Conservation (phyloP, 441 rosid species). For the Kokia cookei region DNA sequence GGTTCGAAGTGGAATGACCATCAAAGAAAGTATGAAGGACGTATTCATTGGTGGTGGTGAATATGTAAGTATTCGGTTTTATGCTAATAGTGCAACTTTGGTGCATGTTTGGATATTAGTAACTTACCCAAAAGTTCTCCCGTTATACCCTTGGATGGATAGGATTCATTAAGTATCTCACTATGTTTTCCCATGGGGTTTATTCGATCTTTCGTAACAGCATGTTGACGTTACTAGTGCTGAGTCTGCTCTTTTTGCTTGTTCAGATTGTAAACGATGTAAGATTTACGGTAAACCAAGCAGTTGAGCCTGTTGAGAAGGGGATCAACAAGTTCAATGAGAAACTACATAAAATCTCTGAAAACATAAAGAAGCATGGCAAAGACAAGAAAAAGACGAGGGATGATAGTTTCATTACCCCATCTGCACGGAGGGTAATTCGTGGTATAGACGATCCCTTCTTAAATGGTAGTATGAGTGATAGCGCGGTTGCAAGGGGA, state of each 20-base stretch:
- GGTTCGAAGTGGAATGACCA: constrained; percentile 77
- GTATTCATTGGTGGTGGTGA: constrained; percentile 92
- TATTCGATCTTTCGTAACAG: too few species aligned
- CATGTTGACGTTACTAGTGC: background rate
- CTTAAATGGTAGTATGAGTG: constrained; percentile 86
- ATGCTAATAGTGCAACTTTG: background rate
- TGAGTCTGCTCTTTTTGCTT: constrained; percentile 16
- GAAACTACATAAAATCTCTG: constrained; percentile 84
- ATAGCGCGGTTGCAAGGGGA: constrained; percentile 60
- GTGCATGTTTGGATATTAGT: background rate
- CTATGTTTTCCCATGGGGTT: too few species aligned
- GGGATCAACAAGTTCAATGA: constrained; percentile 86
- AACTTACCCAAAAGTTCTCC: background rate
- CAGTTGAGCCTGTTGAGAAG: constrained; percentile 96
- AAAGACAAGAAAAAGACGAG: constrained; percentile 75
- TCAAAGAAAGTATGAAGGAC: constrained; percentile 90
- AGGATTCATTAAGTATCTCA: background rate
- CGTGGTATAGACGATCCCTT: constrained; percentile 97
- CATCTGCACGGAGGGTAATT: constrained; percentile 57
- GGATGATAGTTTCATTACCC: constrained; percentile 75
- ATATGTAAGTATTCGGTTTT: constrained; percentile 60
- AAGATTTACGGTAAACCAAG: constrained; percentile 93
- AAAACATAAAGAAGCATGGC: constrained; percentile 82
- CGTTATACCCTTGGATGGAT: background rate
- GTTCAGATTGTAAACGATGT: constrained; percentile 92